These are phyloP conservation scores for Leccinum pachyderme DNA, from an alignment of 1,284 basidiomycete species.

Conservation along the genomic window DNA sequence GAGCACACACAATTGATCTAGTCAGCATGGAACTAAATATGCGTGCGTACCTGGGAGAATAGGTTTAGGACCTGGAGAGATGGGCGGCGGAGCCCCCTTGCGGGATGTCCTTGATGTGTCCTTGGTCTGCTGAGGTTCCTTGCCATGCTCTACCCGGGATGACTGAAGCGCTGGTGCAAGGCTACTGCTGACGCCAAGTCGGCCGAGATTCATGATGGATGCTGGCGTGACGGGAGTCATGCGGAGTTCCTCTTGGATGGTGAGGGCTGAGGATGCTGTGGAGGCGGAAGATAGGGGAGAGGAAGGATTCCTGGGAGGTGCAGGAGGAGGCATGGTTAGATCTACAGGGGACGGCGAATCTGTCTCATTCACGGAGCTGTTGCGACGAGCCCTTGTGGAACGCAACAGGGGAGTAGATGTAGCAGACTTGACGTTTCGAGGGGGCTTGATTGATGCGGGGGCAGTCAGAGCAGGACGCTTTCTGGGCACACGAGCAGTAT, in stretches of 20 bases:
- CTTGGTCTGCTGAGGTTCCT: slow-evolving; percentile 32
- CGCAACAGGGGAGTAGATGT: slow-evolving; percentile 63
- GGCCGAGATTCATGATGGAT: slow-evolving; percentile 81
- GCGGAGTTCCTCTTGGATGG: slow-evolving; percentile 25
- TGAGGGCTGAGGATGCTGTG: neutral
- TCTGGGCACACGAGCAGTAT: slow-evolving; percentile 42
- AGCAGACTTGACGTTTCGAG: slow-evolving; percentile 54
- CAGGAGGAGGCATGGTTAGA: slow-evolving; percentile 78
- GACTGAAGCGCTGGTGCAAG: slow-evolving; percentile 32
- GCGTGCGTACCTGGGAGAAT: slow-evolving; percentile 60
- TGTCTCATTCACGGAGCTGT: slow-evolving; percentile 45
- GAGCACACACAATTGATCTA: slow-evolving; percentile 5
- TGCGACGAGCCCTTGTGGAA: slow-evolving; percentile 37
- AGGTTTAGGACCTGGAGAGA: slow-evolving; percentile 50
- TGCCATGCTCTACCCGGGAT: slow-evolving; percentile 27
- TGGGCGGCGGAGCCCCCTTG: slow-evolving; percentile 30
- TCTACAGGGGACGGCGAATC: slow-evolving; percentile 80
- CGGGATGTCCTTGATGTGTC: slow-evolving; percentile 25
- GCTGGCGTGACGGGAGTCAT: slow-evolving; percentile 83
- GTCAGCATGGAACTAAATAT: neutral
- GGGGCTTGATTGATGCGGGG: slow-evolving; percentile 30
- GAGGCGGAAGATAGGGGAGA: slow-evolving; percentile 16
- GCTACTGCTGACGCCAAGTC: slow-evolving; percentile 51
- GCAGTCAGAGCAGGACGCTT: slow-evolving; percentile 48
- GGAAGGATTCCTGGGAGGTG: slow-evolving; percentile 32